Base-by-base conservation (phyloP, 331 rosid genomes). In the Quercus lobata region DNA sequence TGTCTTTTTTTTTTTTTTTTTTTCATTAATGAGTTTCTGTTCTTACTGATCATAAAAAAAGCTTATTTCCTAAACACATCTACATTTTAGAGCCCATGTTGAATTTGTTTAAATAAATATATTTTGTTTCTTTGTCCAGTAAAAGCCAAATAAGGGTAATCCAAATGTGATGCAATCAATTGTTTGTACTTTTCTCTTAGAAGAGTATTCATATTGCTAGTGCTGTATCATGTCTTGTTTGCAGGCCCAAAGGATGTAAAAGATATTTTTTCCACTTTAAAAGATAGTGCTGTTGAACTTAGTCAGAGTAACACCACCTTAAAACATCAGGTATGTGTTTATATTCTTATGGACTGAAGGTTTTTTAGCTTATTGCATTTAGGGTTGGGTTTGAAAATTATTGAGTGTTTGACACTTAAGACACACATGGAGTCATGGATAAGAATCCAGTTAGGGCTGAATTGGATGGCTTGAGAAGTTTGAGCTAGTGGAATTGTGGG, bases 181-280 rank as follows among this genome's bases (percentile, higher is more conserved):
- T 35, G 25, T 68, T n/a, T 52, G 72, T 56, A 21, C 25, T 46
- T 17, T 65, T 72, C 54, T 34, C 60, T 82, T 66, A 57, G 68
- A 52, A 80, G 16, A 49, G 19, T 71, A 66, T 83, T 60, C 21
- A 9, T 35, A 75, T 57, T 73, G 79, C 75, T 57, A 71, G 41
- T 41, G 22, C 35, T 75, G 29, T 49, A 5, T 25, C 69, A 55
- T 56, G 70, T 70, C 49, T n/a, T 78, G 52, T 81, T 87, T 86
- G 77, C 89, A 95, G 99, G 92, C 86, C 87, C 92, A 41, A 91
- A 91, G 89, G 96, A 95, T 84, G 87, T 91, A 70, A 90, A 86
- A 61, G 97, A 91, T 85, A 78, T 91, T 9, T 83, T 95, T 83
- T 82, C 87, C 32, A 46, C 86, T 82, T 85, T 91, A 78, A 95